Evolutionary conservation across 75 land plant genomes (phyloP).

Genomic region (Sequoia sempervirens): DNA sequence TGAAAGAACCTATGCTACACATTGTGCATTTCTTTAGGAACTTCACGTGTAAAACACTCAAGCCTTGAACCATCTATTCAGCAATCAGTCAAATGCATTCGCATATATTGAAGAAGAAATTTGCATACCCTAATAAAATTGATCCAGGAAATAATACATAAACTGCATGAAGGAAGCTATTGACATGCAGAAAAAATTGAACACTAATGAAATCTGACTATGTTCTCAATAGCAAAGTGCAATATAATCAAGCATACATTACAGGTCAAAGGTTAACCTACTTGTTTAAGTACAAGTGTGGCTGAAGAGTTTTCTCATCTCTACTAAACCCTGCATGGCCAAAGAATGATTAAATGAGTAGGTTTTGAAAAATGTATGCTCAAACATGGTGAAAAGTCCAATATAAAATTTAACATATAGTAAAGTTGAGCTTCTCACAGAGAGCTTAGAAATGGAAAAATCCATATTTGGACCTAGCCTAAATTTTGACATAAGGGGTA

Average conservation of each 20-base stretch:
- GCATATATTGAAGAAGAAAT: not conserved
- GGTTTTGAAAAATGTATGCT: not conserved
- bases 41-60: not conserved
- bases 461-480: not conserved
- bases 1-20: not conserved
- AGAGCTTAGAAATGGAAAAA: not conserved
- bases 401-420: not conserved
- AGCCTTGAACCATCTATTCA: not conserved
- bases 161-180: not conserved
- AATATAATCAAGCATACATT: not conserved
- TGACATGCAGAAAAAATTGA: not conserved
- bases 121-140: not conserved
- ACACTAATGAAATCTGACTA: not conserved
- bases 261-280: constrained; percentile 22
- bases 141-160: not conserved
- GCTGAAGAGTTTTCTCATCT: constrained; percentile 84
- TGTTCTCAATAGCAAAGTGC: not conserved
- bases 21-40: not conserved
- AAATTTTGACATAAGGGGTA: not conserved
- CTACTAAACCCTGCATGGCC: constrained; percentile 65
- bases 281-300: constrained; percentile 88
- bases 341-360: constrained; percentile 8
- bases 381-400: not conserved
- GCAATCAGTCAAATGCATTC: not conserved
- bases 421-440: not conserved